Evolutionary conservation across 106 monocot species (phyloP).

Genomic region (Acorus calamus): DNA sequence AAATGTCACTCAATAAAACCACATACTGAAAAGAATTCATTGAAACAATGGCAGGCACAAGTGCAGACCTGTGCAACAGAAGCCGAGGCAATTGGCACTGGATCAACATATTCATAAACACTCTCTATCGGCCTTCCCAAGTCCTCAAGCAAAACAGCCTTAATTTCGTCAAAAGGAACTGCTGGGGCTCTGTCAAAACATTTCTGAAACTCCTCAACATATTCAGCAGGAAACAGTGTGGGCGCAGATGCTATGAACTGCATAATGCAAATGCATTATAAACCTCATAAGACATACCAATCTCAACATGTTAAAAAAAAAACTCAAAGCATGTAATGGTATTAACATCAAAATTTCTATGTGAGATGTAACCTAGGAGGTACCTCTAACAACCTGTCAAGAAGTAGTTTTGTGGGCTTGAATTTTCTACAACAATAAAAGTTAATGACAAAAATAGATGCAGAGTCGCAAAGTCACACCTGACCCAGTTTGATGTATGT

Average conservation of each 20-base stretch:
- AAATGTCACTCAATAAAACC: neutral
- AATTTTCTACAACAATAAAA: neutral
- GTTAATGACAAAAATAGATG: neutral
- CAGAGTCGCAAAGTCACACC: constrained; percentile 29
- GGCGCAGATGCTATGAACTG: constrained; percentile 99
- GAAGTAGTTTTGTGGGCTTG: no score
- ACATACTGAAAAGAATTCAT: no score
- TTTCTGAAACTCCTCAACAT: constrained; percentile 88
- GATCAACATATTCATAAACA: constrained; percentile 86
- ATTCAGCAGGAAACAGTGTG: constrained; percentile 88
- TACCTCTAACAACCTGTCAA: no score
- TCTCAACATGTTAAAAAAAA: constrained; percentile 2
- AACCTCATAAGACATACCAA: constrained; percentile 5
- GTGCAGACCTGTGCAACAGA: constrained; percentile 83
- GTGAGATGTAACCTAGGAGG: no score
- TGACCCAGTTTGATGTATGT: constrained; percentile 97
- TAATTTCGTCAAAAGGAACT: constrained; percentile 78
- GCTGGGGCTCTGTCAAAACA: constrained; percentile 91
- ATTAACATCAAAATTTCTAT: no score
- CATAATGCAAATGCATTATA: constrained; percentile 16
- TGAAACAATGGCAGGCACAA: no score
- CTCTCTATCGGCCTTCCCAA: constrained; percentile 67
- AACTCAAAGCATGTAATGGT: neutral
- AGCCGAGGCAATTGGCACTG: constrained; percentile 89
- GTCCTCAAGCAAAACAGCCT: constrained; percentile 63